Evolutionary conservation across 495 filamentous ascomycete species (phyloP), one percentile per base, ranked within the genome.

Genomic region (Recurvomyces mirabilis): DNA sequence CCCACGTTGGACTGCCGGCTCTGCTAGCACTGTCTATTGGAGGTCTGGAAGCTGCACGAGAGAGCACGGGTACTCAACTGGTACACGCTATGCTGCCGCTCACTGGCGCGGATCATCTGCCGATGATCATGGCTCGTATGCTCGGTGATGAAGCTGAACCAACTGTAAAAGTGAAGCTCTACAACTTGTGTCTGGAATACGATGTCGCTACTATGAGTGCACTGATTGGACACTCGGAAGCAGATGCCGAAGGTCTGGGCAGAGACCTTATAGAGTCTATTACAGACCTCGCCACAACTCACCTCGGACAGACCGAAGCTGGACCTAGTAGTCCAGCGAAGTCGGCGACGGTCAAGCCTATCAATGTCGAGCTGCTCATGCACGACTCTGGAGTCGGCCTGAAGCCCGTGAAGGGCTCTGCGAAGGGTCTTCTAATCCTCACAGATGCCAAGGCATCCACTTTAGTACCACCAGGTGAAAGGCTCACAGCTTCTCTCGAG

Each of bases 111-210:
- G 60, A 66, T 20, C 57, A 62, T 36, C 51, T 72, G 23, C 76
- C 78, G 1, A 75, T 82, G 59, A 51, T 86, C 21, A 85, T 87
- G 79, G 77, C 80, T 49, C 73, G 93, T 34, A 81, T 91, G 62
- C 80, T 99, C 40, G 84, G 84, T 0, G 87, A 95, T 59, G 93
- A 95, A 54, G 84, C 93, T 65, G 88, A 95, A 43, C 87, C 93
- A 0, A 79, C 85, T 11, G 65, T 94, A 41, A 93, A 88, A 59
- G 55, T 95, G 47, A 93, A 93, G 58, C 60, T 95, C 21, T 78
- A 80, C 60, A 84, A 88, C 49, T 41, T 94, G 11, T 78, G 77
- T 40, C 55, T 83, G 15, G 93, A 99, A 50, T 96, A 99, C 60
- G 78, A 77, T 6, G 77, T 95, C 10, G 70, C 84, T 2, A 84